A percentile compares a stretch with the other conserved stretches of the same genome.
Conservation (phyloP, 2,329 filamentous ascomycete species). For the Talaromyces sp. region DNA sequence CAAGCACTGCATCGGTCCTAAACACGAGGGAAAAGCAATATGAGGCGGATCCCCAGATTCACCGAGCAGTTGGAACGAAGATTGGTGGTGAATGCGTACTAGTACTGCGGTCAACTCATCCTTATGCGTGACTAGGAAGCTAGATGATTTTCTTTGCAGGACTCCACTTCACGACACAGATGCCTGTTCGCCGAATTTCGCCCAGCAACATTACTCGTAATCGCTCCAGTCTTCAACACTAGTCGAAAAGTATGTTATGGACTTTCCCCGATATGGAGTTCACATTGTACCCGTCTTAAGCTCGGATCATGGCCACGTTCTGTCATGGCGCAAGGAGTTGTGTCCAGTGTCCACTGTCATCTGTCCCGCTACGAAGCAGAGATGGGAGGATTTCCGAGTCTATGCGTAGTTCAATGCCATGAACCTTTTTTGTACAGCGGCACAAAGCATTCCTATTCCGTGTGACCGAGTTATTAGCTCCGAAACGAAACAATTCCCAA, state of each 20-base stretch:
- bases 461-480: slow-evolving; percentile 8
- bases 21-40: slow-evolving; percentile 12
- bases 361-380: background rate
- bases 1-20: background rate
- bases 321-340: slow-evolving; percentile 4
- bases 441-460: background rate
- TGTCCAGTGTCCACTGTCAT: too few species aligned
- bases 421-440: background rate
- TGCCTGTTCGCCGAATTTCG: slow-evolving; percentile 1
- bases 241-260: background rate
- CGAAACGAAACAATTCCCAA: slow-evolving; percentile 13
- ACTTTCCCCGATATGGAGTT: slow-evolving; percentile 4
- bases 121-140: background rate
- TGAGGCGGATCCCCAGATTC: slow-evolving; percentile 7
- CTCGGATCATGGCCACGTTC: slow-evolving; percentile 3
- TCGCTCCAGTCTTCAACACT: background rate
- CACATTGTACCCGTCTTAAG: slow-evolving; percentile 2
- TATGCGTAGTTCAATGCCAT: background rate
- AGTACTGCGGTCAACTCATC: background rate
- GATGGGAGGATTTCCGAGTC: background rate
- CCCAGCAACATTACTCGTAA: background rate
- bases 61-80: background rate
- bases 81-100: slow-evolving; percentile 6
- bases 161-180: slow-evolving; percentile 6
- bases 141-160: slow-evolving; percentile 15